Evolutionary conservation across 169 alveolate genomes (phyloP).

Genomic region (Sarcocystis neurona): DNA sequence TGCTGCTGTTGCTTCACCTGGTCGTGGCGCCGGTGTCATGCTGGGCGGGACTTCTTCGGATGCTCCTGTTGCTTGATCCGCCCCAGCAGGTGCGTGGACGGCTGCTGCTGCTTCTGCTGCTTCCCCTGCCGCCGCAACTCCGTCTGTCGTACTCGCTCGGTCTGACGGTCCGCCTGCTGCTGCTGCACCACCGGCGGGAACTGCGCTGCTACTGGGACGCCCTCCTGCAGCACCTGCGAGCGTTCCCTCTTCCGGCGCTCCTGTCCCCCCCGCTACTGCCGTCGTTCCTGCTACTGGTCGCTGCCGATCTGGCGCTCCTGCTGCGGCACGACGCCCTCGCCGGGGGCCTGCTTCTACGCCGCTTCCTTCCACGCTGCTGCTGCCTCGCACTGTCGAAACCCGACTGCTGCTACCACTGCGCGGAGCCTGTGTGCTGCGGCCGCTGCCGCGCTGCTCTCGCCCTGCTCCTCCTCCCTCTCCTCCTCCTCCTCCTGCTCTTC

Average conservation of each 20-base stretch:
- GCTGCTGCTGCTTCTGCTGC: conserved; percentile 6
- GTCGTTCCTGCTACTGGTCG: conserved; percentile 10
- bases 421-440: conserved; percentile 21
- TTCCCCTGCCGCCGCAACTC: not conserved
- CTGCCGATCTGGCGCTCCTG: conserved; percentile 30
- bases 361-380: too few relatives aligned
- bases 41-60: not conserved
- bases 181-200: not conserved
- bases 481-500: conserved; percentile 3
- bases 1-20: conserved; percentile 12
- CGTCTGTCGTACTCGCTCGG: conserved; percentile 26
- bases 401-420: too few relatives aligned
- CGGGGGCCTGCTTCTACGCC: too few relatives aligned
- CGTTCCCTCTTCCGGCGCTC: not conserved
- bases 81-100: not conserved
- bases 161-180: not conserved
- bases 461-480: not conserved
- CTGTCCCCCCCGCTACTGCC: not conserved
- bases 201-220: conserved; percentile 39
- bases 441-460: not conserved
- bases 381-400: too few relatives aligned
- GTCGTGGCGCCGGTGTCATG: not conserved
- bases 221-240: not conserved
- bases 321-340: not conserved
- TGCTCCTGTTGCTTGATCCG: not conserved